Evolutionary conservation across 768 basidiomycete species (phyloP), one percentile per base, ranked within the genome.

Genomic region (Suillus subalutaceus): DNA sequence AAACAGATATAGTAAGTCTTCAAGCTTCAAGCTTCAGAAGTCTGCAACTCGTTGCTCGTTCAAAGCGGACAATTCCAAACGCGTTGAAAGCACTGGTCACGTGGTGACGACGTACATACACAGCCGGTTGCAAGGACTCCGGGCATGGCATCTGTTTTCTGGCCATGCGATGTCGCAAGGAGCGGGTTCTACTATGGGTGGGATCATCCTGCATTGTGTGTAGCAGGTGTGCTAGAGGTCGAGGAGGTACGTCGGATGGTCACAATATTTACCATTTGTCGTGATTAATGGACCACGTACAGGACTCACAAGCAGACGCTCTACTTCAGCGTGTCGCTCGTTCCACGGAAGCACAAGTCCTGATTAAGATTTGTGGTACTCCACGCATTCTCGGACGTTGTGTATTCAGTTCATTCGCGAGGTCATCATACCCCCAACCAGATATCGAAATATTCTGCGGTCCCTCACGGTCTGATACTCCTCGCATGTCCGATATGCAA

Each of bases 151-250:
- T 79, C 76, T 2, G 66, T 88, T 65, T 87, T 90, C 71, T 90
- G 88, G 88, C 89, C 89, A 38, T 72, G 75, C 35, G 86, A 87
- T 71, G 75, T 84, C 32, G 68, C 74, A 58, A 56, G 72, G n/a
- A 74, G 75, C 26, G 87, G 88, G 2, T 80, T 85, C 62, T 82
- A 83, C 68, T 90, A 88, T 70, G 89, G 89, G 12, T 90, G 89
- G 89, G 67, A 75, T 9, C 70, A 69, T 13, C 84, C 84, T 38
- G 64, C 57, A 4, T 73, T 84, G 3, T 87, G 86, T 70, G 81
- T 89, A 18, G 86, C 82, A 18, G 88, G 88, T 3, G 77, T 87
- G 37, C 59, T 88, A 20, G 70, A 78, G 12, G 72, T 69, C 4
- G 66, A 71, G 3, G 68, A 75, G 44, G 84, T 85, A 69, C 65